Evolutionary conservation across 139 green algal species (phyloP).

Genomic region (Chlamydomonas eustigma): DNA sequence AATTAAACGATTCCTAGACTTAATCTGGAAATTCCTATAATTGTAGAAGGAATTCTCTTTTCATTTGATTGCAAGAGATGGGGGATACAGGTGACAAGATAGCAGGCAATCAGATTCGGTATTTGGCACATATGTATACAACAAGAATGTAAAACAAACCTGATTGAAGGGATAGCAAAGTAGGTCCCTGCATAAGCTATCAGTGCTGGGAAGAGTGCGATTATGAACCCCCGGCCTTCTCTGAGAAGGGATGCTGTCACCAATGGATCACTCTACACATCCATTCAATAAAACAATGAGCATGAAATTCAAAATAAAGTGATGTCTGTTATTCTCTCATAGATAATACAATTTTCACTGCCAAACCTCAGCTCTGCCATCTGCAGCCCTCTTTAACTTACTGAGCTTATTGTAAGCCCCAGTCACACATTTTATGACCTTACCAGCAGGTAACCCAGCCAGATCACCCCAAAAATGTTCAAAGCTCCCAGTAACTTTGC

Average conservation of each 20-base stretch:
- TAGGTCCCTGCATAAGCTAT: slow-evolving; percentile 83
- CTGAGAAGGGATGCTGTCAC: slow-evolving; percentile 1
- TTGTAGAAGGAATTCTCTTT: background rate
- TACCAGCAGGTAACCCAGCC: slow-evolving; percentile 47
- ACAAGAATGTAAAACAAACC: background rate
- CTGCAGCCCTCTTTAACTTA: background rate
- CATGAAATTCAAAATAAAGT: background rate
- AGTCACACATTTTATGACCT: slow-evolving; percentile 26
- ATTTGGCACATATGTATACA: background rate
- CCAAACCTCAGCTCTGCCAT: slow-evolving; percentile 1
- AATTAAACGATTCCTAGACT: background rate
- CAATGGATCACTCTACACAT: background rate
- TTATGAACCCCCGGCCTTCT: slow-evolving; percentile 26
- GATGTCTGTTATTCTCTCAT: background rate
- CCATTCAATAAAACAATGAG: background rate
- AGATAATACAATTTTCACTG: background rate
- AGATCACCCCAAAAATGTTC: slow-evolving; percentile 86
- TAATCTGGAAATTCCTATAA: background rate
- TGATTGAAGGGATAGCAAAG: slow-evolving; percentile 71
- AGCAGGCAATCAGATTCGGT: no score
- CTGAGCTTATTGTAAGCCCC: background rate
- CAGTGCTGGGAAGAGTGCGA: slow-evolving; percentile 36
- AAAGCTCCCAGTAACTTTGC: slow-evolving; percentile 59
- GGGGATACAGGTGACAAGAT: no score
- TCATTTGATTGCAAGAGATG: background rate